phyloP scores from a whole-genome alignment of 2,329 filamentous ascomycete genomes.

The Colletotrichum filicis region DNA sequence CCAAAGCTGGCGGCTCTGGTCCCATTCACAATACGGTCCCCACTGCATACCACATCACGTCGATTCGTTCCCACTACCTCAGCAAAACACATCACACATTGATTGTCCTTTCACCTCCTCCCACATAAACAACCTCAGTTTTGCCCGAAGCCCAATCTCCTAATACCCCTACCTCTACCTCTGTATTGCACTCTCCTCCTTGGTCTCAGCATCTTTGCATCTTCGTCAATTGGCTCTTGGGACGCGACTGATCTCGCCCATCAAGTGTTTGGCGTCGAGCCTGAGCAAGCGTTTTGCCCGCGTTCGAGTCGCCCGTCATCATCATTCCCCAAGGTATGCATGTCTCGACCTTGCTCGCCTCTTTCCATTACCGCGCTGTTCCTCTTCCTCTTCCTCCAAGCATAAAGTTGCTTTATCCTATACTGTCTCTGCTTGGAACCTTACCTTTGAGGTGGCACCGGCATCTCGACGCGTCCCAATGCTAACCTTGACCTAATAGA shows the following conservation, averaged over 20 bases:
- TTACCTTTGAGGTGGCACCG: not conserved
- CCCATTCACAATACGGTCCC: conserved; percentile 27
- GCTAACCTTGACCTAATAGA: conserved; percentile 23
- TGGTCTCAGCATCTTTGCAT: not conserved
- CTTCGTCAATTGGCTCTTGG: conserved; percentile 17
- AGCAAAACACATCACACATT: conserved; percentile 33
- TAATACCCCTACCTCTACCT: conserved; percentile 1
- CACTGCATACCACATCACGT: conserved; percentile 35
- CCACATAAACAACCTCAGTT: conserved; percentile 28
- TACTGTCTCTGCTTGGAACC: not conserved
- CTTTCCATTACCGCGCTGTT: not conserved
- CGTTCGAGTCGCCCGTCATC: conserved; percentile 30
- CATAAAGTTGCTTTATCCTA: not conserved
- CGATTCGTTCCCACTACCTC: conserved; percentile 32
- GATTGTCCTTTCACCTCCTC: conserved; percentile 12
- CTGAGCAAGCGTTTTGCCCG: conserved; percentile 23
- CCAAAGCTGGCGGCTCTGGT: not conserved
- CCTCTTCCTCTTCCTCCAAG: not conserved
- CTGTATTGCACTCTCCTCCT: conserved; percentile 4
- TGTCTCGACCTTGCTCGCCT: conserved; percentile 6
- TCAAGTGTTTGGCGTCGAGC: conserved; percentile 28
- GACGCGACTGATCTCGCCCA: conserved; percentile 27
- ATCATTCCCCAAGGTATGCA: conserved; percentile 33
- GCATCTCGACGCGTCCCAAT: conserved; percentile 26
- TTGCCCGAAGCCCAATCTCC: not conserved